phyloP scores from a whole-genome alignment of 108 stramenopile species.

The Licmophora abbreviata region DNA sequence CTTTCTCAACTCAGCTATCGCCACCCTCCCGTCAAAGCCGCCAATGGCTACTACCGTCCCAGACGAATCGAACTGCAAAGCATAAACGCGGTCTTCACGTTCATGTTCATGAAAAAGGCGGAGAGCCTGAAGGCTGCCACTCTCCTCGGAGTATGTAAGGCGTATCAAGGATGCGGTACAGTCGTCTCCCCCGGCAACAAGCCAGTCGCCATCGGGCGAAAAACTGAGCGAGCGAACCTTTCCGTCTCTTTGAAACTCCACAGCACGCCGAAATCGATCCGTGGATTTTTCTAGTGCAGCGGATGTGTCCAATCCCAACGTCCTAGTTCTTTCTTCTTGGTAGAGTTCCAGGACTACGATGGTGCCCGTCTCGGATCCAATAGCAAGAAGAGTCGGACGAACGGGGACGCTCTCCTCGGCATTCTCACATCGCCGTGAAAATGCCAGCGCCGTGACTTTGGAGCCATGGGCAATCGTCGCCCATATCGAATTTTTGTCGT shows the following conservation, averaged over 20 bases:
- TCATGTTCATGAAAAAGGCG: conserved; percentile 15
- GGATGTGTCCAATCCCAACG: background rate
- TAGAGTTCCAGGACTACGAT: conserved; percentile 18
- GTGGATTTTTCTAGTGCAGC: background rate
- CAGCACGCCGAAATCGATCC: background rate
- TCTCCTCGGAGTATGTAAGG: background rate
- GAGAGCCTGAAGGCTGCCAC: background rate
- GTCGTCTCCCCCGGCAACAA: conserved; percentile 17
- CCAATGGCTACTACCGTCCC: conserved; percentile 26
- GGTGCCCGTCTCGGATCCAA: conserved; percentile 21
- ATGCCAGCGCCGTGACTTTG: conserved; percentile 24
- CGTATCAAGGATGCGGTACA: conserved; percentile 7
- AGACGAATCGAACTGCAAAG: conserved; percentile 23
- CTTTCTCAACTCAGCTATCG: conserved; percentile 11
- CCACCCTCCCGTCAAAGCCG: conserved; percentile 39
- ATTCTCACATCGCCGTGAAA: no score
- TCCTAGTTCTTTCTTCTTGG: conserved; percentile 4
- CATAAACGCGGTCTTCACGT: conserved; percentile 44
- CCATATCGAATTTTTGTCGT: no score
- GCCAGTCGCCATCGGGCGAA: background rate
- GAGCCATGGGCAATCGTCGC: conserved; percentile 10
- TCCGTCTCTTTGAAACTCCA: conserved; percentile 2
- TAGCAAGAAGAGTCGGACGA: conserved; percentile 19
- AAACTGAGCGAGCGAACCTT: conserved; percentile 13
- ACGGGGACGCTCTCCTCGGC: background rate